Conservation (phyloP, 1,284 basidiomycete species). For the Xerocomus nothofagi region DNA sequence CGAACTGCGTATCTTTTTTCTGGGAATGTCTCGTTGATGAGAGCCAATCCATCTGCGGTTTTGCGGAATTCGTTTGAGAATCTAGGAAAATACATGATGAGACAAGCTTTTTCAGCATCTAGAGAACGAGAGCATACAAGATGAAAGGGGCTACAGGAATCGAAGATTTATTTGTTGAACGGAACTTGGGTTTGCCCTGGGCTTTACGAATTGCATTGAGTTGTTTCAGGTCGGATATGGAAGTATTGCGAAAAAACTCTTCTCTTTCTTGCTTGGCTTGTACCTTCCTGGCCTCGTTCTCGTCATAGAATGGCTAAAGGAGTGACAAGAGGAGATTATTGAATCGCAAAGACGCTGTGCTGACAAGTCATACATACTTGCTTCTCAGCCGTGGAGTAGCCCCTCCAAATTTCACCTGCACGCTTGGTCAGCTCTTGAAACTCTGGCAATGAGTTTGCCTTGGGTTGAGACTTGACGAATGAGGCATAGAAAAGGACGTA, state of each 20-base stretch:
- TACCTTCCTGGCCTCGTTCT: constrained; percentile 19
- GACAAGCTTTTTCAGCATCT: not conserved
- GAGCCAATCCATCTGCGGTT: constrained; percentile 15
- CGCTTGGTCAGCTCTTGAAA: constrained; percentile 14
- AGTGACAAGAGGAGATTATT: not conserved
- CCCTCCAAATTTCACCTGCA: constrained; percentile 25
- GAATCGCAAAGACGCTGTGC: not conserved
- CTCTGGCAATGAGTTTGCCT: not conserved
- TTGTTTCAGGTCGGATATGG: constrained; percentile 14
- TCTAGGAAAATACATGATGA: constrained; percentile 11
- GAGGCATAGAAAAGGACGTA: constrained; percentile 27
- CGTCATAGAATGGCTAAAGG: constrained; percentile 30
- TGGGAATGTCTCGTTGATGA: constrained; percentile 13
- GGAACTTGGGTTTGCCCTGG: constrained; percentile 25
- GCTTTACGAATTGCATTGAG: constrained; percentile 29
- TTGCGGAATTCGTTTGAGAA: constrained; percentile 29
- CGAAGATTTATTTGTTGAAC: not conserved
- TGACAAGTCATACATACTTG: constrained; percentile 17
- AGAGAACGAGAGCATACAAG: constrained; percentile 15
- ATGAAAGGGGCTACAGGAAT: constrained; percentile 17
- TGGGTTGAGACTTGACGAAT: constrained; percentile 12
- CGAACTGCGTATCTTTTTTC: constrained; percentile 3
- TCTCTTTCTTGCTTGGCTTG: constrained; percentile 20
- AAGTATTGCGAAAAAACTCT: constrained; percentile 24
- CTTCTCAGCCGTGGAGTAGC: constrained; percentile 28